phyloP scores from a whole-genome alignment of 2,329 filamentous ascomycete genomes.

The Acrodontium crateriforme region DNA sequence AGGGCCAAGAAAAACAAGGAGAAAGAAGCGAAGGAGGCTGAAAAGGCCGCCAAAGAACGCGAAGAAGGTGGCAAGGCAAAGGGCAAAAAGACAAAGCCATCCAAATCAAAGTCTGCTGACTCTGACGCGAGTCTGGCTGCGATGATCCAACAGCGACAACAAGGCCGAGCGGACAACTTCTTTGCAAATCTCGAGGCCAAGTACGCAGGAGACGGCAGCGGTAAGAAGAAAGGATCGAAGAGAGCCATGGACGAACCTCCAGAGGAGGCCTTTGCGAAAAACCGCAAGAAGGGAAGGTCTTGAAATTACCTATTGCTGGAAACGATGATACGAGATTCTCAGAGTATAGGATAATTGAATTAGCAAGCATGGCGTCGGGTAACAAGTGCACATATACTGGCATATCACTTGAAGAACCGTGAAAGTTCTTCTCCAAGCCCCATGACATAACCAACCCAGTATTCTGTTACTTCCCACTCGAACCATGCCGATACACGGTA shows the following conservation, averaged over 20 bases:
- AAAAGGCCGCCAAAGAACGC: constrained; percentile 57
- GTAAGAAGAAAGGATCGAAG: constrained; percentile 33
- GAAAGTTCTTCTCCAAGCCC: too few relatives aligned
- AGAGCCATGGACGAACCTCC: constrained; percentile 44
- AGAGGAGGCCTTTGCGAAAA: constrained; percentile 47
- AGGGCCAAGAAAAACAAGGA: constrained; percentile 50
- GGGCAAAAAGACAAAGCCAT: constrained; percentile 34
- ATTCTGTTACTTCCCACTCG: too few relatives aligned
- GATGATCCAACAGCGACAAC: constrained; percentile 59
- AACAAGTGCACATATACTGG: too few relatives aligned
- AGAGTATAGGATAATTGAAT: too few relatives aligned
- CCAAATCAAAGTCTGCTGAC: too few relatives aligned
- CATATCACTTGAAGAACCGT: too few relatives aligned
- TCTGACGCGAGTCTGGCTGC: constrained; percentile 47
- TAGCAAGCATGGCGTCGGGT: too few relatives aligned
- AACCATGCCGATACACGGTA: too few relatives aligned
- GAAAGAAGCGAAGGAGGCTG: constrained; percentile 53
- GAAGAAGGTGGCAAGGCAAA: constrained; percentile 61
- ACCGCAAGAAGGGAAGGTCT: constrained; percentile 22
- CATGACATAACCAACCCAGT: too few relatives aligned
- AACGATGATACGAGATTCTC: too few relatives aligned
- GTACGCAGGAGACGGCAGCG: too few relatives aligned
- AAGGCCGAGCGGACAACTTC: constrained; percentile 46
- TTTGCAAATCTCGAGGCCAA: constrained; percentile 65
- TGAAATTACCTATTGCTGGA: too few relatives aligned